A percentile compares a stretch with the other conserved stretches of the same genome.
Conservation (phyloP, 805 yeast species). For the Candida tammaniensis region DNA sequence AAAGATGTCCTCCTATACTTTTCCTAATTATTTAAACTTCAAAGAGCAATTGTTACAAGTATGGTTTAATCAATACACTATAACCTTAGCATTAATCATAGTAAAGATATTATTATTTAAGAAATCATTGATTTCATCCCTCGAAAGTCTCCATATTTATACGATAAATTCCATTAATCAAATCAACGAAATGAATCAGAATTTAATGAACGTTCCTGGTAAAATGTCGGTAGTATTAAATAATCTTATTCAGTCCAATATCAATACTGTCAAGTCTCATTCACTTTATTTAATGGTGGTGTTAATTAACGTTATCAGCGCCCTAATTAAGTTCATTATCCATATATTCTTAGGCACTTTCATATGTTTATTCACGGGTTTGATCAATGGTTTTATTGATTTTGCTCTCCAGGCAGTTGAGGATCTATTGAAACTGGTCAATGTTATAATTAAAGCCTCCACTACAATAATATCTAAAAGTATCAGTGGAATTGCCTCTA, state of each 20-base stretch:
- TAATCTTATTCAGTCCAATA: slow-evolving; percentile 3
- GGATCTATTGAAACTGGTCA: slow-evolving; percentile 56
- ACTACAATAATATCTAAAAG: slow-evolving; percentile 12
- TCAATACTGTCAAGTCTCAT: slow-evolving; percentile 7
- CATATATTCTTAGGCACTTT: slow-evolving; percentile 83
- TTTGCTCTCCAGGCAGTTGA: slow-evolving; percentile 73
- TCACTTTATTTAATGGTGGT: slow-evolving; percentile 8
- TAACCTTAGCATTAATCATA: slow-evolving; percentile 52
- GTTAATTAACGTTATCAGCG: slow-evolving; percentile 29
- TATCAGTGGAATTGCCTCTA: slow-evolving; percentile 5
- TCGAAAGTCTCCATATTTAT: slow-evolving; percentile 4
- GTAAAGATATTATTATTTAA: slow-evolving; percentile 62
- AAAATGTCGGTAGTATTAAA: slow-evolving; percentile 8
- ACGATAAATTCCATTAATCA: slow-evolving; percentile 3
- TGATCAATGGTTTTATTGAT: slow-evolving; percentile 68
- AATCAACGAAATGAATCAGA: slow-evolving; percentile 4
- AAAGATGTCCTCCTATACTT: no score
- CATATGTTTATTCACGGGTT: slow-evolving; percentile 74
- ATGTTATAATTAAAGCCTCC: slow-evolving; percentile 49
- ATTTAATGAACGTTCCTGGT: slow-evolving; percentile 5
- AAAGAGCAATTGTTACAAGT: slow-evolving; percentile 50
- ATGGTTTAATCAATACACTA: slow-evolving; percentile 64
- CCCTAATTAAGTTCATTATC: slow-evolving; percentile 58
- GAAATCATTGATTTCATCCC: slow-evolving; percentile 25
- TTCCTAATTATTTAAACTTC: slow-evolving; percentile 13